Base-by-base conservation (phyloP, 805 yeast species). In the Danielia reshetovae region DNA sequence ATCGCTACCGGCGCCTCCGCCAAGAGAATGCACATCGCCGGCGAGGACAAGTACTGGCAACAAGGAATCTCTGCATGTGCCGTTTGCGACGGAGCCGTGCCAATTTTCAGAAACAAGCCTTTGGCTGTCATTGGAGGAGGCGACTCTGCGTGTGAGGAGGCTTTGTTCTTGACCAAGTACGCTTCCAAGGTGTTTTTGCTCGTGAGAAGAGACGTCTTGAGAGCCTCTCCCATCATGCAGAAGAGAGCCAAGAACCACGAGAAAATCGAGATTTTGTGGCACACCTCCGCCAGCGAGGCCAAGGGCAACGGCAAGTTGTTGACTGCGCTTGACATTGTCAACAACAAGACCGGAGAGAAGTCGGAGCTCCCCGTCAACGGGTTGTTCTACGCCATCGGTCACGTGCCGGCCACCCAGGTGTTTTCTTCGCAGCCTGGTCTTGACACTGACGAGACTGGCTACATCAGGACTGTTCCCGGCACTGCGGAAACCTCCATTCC, bases 131-230 rank as follows among this genome's bases (percentile, higher is more conserved):
- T 93, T 49, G 99, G 99, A 41, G 99, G 99, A 49, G 99, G 99
- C 63, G 99, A 93, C 67, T 88, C 97, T 49, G 99, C 99, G 13
- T 95, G 97, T 65, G 99, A 93, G 71, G 99, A 93, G 71, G 98
- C 99, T 21, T 70, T 85, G 48, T 93, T 93, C 68, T 75, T 93
- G 62, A 93, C 99, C 54, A 93, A 93, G 65, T 93, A 93, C 66
- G 99, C 95, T 45, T 87, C 97, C 35, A 93, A 93, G 72, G 98
- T 93, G 38, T 87, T 69, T 65, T 70, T 93, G 62, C 73, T 93
- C 51, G 97, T 93, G 34, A 87, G 99, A 75, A 87, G 90, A 64
- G 97, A 90, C 64, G 76, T 74, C 57, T 74, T 93, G 54, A 81
- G 99, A 67, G 99, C 99, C 14, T 89, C 97, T 8, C 78, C 84